phyloP scores from a whole-genome alignment of 2,329 filamentous ascomycete species.

The Leptographium wingfieldii region DNA sequence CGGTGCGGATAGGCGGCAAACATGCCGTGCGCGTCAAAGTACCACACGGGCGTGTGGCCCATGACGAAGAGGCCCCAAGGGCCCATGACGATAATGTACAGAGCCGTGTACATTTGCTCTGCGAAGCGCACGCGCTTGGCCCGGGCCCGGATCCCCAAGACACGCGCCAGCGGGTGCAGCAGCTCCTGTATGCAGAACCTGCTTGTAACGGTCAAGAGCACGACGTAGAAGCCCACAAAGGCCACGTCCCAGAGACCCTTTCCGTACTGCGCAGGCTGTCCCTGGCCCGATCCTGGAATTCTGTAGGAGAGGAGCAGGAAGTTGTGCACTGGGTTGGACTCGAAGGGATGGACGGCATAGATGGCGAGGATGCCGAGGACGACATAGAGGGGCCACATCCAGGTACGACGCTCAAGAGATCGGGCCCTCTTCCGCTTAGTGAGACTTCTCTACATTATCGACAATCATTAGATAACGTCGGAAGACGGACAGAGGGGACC shows the following conservation, averaged over 20 bases:
- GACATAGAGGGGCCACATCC: conserved; percentile 54
- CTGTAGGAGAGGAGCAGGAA: conserved; percentile 88
- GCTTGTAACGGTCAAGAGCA: conserved; percentile 83
- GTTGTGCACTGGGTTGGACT: conserved; percentile 64
- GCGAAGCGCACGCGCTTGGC: conserved; percentile 84
- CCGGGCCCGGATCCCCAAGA: conserved; percentile 54
- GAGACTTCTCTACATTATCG: conserved; percentile 14
- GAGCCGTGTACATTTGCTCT: conserved; percentile 88
- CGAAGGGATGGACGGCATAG: conserved; percentile 64
- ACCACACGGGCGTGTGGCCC: conserved; percentile 84
- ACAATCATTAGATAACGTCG: background rate
- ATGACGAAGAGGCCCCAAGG: conserved; percentile 84
- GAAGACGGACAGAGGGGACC: background rate
- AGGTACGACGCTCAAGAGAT: conserved; percentile 43
- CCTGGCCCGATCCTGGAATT: conserved; percentile 35
- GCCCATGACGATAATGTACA: conserved; percentile 77
- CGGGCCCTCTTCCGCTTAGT: conserved; percentile 44
- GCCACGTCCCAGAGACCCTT: conserved; percentile 77
- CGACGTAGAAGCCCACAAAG: conserved; percentile 78
- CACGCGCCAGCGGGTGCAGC: conserved; percentile 61
- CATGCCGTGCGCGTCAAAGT: conserved; percentile 85
- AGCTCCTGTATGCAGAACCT: conserved; percentile 93
- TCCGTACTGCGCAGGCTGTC: conserved; percentile 56
- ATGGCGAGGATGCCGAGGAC: conserved; percentile 48
- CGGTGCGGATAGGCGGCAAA: conserved; percentile 83